A percentile compares a stretch with the other conserved stretches of the same genome.
phyloP scores from a whole-genome alignment of 1,284 basidiomycete species.

The Leccinum angustisporum region DNA sequence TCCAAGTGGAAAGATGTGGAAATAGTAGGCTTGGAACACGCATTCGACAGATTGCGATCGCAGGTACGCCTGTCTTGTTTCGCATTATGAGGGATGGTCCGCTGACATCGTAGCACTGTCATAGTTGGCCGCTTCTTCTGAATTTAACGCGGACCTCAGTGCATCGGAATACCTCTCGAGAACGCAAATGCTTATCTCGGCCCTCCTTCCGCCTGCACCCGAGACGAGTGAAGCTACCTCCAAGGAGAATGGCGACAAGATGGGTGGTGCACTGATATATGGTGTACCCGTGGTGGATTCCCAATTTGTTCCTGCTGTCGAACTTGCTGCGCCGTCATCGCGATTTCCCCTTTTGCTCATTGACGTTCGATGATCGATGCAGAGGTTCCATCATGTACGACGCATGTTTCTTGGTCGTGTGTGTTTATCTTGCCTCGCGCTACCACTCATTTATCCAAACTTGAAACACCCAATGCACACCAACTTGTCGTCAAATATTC shows the following conservation, averaged over 20 bases:
- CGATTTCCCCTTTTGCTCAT: conserved; percentile 42
- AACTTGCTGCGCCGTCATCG: conserved; percentile 54
- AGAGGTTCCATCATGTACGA: conserved; percentile 15
- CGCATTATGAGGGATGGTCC: neutral
- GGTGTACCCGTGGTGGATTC: conserved; percentile 46
- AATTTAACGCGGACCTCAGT: conserved; percentile 17
- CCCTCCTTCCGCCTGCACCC: conserved; percentile 39
- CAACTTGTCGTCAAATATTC: conserved; percentile 15
- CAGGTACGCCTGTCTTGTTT: conserved; percentile 15
- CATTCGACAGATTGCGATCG: conserved; percentile 24
- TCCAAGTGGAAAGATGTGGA: conserved; percentile 36
- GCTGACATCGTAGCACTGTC: conserved; percentile 5
- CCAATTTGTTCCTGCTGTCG: conserved; percentile 48
- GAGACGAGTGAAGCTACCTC: neutral
- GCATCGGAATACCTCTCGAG: conserved; percentile 31
- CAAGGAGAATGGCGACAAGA: conserved; percentile 18
- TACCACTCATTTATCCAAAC: conserved; percentile 33
- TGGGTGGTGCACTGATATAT: conserved; percentile 39
- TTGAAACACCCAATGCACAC: conserved; percentile 23
- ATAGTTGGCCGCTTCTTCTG: conserved; percentile 17
- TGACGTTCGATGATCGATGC: conserved; percentile 27
- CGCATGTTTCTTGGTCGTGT: conserved; percentile 13
- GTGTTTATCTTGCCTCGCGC: conserved; percentile 19
- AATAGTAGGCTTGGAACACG: conserved; percentile 29
- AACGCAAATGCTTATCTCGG: conserved; percentile 50